Percentiles rank a stretch among this genome's conserved stretches.
Conservation (phyloP, 108 stramenopile genomes). For the Skeletonema marinoi region DNA sequence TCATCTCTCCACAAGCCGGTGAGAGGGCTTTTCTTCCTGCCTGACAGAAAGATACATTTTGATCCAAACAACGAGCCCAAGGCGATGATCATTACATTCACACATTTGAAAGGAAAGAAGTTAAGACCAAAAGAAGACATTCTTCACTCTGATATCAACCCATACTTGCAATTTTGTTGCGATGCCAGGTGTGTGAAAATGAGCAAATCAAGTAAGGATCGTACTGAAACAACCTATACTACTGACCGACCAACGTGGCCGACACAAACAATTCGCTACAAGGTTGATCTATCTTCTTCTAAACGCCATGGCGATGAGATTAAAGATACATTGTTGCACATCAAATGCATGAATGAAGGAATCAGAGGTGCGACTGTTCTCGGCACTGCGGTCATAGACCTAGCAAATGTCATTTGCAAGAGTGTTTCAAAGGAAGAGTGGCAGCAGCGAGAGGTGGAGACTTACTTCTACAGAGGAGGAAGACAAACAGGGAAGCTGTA, state of each 20-base stretch:
- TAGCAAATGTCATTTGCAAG: background rate
- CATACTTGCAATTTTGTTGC: background rate
- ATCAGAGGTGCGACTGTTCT: background rate
- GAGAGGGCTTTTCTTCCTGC: constrained; percentile 55
- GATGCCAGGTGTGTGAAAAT: background rate
- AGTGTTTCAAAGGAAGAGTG: background rate
- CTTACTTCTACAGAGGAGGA: background rate
- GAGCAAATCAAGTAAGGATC: background rate
- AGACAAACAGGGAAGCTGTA: background rate
- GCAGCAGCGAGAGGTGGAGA: background rate
- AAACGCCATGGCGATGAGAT: background rate
- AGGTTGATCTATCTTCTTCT: background rate
- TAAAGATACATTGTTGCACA: background rate
- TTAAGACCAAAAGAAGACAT: background rate
- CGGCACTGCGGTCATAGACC: background rate
- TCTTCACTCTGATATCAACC: background rate
- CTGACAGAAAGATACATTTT: background rate
- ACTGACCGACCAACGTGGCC: background rate
- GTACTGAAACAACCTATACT: background rate
- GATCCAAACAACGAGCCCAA: background rate
- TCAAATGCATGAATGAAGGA: background rate
- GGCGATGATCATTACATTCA: background rate
- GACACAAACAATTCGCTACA: background rate
- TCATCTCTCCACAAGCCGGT: constrained; percentile 88
- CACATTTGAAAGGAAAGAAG: background rate